These are phyloP conservation scores for Litsea cubeba DNA, from an alignment of 164 flowering plant species.

Conservation along the genomic window DNA sequence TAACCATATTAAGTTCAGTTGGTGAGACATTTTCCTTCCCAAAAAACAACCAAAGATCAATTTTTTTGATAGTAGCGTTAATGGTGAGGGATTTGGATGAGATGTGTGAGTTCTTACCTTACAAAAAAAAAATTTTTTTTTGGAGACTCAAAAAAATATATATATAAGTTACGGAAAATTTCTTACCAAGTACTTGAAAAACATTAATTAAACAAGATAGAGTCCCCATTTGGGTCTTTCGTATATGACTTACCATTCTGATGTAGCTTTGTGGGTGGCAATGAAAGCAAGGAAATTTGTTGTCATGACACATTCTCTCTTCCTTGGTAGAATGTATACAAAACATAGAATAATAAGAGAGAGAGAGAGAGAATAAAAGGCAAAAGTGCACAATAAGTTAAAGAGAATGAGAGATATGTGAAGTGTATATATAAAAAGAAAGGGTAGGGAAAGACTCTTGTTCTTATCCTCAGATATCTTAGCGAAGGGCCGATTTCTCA, in stretches of 20 bases:
- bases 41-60: too few relatives aligned
- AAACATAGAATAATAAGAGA: conserved; percentile 13
- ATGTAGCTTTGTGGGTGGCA: conserved; percentile 71
- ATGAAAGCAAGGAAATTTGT: conserved; percentile 45
- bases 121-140: too few relatives aligned
- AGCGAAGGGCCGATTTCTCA: conserved; percentile 78
- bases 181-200: too few relatives aligned
- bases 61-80: too few relatives aligned
- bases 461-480: conserved; percentile 61
- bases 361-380: conserved; percentile 14
- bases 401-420: conserved; percentile 23
- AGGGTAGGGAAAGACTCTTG: not conserved
- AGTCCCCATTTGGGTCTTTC: too few relatives aligned
- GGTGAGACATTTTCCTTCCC: too few relatives aligned
- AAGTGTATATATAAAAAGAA: not conserved
- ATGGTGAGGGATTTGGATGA: too few relatives aligned
- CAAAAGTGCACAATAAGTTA: conserved; percentile 11
- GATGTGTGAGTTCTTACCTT: too few relatives aligned
- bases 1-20: too few relatives aligned
- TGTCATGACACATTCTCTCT: conserved; percentile 19
- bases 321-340: conserved; percentile 17
- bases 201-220: too few relatives aligned
- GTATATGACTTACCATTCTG: conserved; percentile 41
- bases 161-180: too few relatives aligned
- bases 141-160: too few relatives aligned